phyloP scores from a whole-genome alignment of 2,329 filamentous ascomycete genomes.

The Gyromitra esculenta region DNA sequence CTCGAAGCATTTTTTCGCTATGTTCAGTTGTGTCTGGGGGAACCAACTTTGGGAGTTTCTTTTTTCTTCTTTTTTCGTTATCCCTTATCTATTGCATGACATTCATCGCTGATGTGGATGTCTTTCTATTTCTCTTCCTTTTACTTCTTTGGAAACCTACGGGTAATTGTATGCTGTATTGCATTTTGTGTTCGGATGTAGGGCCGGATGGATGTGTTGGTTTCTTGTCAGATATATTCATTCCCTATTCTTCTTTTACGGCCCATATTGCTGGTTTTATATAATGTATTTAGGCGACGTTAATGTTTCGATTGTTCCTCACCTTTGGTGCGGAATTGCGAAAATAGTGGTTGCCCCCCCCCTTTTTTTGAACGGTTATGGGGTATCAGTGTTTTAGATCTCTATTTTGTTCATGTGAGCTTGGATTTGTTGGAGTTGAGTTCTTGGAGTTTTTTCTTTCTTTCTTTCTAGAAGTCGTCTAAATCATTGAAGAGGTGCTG shows the following conservation, averaged over 20 bases:
- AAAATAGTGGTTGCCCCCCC: constrained; percentile 4
- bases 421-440: not conserved
- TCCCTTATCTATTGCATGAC: constrained; percentile 35
- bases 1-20: constrained; percentile 17
- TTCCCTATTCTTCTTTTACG: constrained; percentile 19
- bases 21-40: constrained; percentile 15
- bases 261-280: not conserved
- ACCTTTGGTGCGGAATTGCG: constrained; percentile 5
- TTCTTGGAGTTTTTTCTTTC: not conserved
- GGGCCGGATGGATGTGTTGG: not conserved
- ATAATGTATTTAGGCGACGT: constrained; percentile 15
- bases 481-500: not conserved
- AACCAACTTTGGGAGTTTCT: not conserved
- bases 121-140: constrained; percentile 25
- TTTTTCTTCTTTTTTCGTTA: constrained; percentile 25
- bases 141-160: not conserved
- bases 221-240: constrained; percentile 27
- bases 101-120: constrained; percentile 17
- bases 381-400: not conserved
- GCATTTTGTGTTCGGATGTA: constrained; percentile 6
- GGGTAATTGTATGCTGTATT: constrained; percentile 6
- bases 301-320: constrained; percentile 31
- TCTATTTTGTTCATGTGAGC: not conserved
- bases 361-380: not conserved
- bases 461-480: not conserved